Base-by-base conservation (phyloP, 1,284 basidiomycete species). In the Irpex sp. region DNA sequence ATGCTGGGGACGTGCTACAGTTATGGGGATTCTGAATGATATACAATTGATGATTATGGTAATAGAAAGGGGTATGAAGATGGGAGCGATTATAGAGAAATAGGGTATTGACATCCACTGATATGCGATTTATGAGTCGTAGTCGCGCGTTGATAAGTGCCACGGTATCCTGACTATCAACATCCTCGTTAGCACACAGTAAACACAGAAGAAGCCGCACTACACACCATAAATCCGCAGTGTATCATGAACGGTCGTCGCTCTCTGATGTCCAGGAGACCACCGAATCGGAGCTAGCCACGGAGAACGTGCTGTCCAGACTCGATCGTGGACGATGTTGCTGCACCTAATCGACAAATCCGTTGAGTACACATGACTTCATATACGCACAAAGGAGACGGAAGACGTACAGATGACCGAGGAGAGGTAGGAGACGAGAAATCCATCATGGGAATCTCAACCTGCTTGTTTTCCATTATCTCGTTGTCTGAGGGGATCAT, bases 361-460 rank as follows among this genome's bases (percentile, higher is more conserved):
- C 23, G 18, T 51, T 12, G 19, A 12, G 16, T 12, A 19, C 16
- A 10, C 28, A 28, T 28, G 4, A 28, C 28, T 28, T 28, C 28
- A 28, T 28, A 28, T 28, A 28, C 28, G 4, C 28, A 3, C 4
- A 28, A 3, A 28, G 28, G 28, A 28, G 28, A 5, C 5, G 28
- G 5, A 28, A 28, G 28, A 28, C 28, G 5, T 28, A 28, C 28
- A 3, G 58, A 39, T 10, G 58, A 37, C 33, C 12, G 28, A 19
- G 3, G 49, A 5, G 58, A 53, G 6, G 23, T 5, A 14, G 58
- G 39, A 9, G 58, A 28, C 36, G 58, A 37, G 0, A 59, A 19
- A 18, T 59, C 58, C 36, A 45, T 19, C 58, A 59, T 59, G 21
- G 28, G 23, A 1, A 59, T 54, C 48, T 59, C 58, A n/a, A 54